These are phyloP conservation scores for Aspergillus indologenus DNA, from an alignment of 495 filamentous ascomycete genomes.

Conservation along the genomic window DNA sequence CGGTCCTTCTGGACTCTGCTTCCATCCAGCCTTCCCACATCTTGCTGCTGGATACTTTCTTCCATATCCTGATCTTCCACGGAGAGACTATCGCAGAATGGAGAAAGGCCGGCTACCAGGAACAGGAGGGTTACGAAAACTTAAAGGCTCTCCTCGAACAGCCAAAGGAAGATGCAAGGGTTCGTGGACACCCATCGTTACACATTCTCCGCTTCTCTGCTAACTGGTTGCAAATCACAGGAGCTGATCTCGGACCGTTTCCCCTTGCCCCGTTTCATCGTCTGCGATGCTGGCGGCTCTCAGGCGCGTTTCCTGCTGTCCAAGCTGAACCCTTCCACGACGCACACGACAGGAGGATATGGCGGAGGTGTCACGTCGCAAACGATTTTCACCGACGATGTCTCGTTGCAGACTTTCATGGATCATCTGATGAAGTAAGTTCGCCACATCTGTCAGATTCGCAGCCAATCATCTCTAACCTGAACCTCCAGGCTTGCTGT, in stretches of 20 bases:
- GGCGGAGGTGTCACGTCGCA: constrained; percentile 90
- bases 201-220: not conserved
- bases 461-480: constrained; percentile 28
- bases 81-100: constrained; percentile 97
- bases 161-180: constrained; percentile 97
- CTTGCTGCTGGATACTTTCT: constrained; percentile 95
- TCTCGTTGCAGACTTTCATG: constrained; percentile 98
- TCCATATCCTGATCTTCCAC: constrained; percentile 99
- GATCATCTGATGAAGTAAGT: constrained; percentile 98
- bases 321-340: constrained; percentile 97
- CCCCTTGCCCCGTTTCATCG: constrained; percentile 96
- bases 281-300: constrained; percentile 96
- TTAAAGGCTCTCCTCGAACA: constrained; percentile 83
- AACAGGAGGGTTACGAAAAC: constrained; percentile 98
- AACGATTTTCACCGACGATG: constrained; percentile 99
- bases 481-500: constrained; percentile 52
- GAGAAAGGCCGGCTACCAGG: constrained; percentile 97
- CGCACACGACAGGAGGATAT: constrained; percentile 90
- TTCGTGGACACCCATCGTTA: constrained; percentile 40
- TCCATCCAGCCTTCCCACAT: constrained; percentile 94
- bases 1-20: constrained; percentile 91
- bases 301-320: constrained; percentile 97
- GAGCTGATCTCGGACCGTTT: constrained; percentile 97
- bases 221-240: constrained; percentile 41
- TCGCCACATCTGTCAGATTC: not conserved